Base-by-base conservation (phyloP, 2,329 filamentous ascomycete species). In the Fusarium begoniae region DNA sequence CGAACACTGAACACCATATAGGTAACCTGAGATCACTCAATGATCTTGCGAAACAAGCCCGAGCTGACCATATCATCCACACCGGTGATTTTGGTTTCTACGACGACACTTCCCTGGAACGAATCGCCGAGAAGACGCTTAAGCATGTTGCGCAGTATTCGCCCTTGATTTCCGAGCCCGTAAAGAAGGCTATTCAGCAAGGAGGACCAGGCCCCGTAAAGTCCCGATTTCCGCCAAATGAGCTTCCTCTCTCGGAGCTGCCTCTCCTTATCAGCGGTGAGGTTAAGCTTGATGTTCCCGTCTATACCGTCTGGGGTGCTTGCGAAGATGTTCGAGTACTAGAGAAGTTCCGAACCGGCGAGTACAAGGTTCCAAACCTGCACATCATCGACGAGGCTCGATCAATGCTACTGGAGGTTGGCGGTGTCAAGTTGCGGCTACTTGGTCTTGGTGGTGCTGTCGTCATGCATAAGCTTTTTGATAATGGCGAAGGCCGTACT, bases 11-110 rank as follows among this genome's bases (percentile, higher is more conserved):
- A 67, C 8, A 35, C 28, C n/a, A 20, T 32, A 38, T 77, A 99
- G 96, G 96, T 84, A 98, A 98, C 83, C 87, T 99, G 77, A 91
- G 93, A 85, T 98, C 96, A 76, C 88, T 99, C 80, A 99, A 99
- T 85, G 95, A 98, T 71, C 92, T 99, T 71, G 96, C 96, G 75
- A 97, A 94, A 84, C 93, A 96, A 82, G 96, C 96, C 72, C 93
- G 93, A 82, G 96, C 96, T 79, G 95, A 98, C 85, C 95, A 98
- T 86, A 98, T 99, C 84, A 95, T 99, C 80, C 96, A 99, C 85
- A 99, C 96, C 26, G 96, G 96, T 83, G 96, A 99, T 83, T 99
- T 99, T 82, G 96, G 96, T 73, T 99, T 99, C 86, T 99, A 99
- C 86, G 96, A 99, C 83, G 93, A 97, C 79, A 94, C 92, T 62